Percentiles rank a stretch among this genome's conserved stretches.
Conservation (phyloP, 495 filamentous ascomycete species). For the Trichocladium antarcticum region DNA sequence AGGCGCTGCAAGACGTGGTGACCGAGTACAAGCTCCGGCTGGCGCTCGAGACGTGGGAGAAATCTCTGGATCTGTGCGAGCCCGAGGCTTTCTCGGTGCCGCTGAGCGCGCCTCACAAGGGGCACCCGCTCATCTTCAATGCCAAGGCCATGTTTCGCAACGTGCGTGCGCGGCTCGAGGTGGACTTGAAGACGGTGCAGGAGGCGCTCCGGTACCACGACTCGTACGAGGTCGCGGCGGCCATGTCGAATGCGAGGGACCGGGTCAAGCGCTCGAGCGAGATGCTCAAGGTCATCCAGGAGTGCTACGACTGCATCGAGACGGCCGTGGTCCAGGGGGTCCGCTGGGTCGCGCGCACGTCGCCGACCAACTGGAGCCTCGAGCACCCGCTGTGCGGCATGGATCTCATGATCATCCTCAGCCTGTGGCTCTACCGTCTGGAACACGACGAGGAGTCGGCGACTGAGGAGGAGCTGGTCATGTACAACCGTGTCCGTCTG, state of each 20-base stretch:
- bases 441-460: conserved; percentile 97
- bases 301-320: conserved; percentile 97
- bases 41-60: conserved; percentile 96
- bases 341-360: conserved; percentile 94
- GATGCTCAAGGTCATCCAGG: conserved; percentile 97
- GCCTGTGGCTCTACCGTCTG: conserved; percentile 93
- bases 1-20: conserved; percentile 90
- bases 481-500: conserved; percentile 91
- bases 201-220: conserved; percentile 96
- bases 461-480: conserved; percentile 77
- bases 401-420: conserved; percentile 98
- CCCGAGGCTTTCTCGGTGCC: conserved; percentile 83
- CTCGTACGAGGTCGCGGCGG: conserved; percentile 88
- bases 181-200: conserved; percentile 90
- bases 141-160: conserved; percentile 96
- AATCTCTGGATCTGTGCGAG: conserved; percentile 86
- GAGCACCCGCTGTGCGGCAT: conserved; percentile 95
- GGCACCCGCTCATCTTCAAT: conserved; percentile 98
- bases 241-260: conserved; percentile 88
- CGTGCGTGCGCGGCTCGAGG: conserved; percentile 81
- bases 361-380: conserved; percentile 97
- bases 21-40: conserved; percentile 97
- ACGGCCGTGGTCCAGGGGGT: conserved; percentile 90
- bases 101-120: conserved; percentile 88
- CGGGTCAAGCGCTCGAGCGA: conserved; percentile 88